Base-by-base conservation (phyloP, 192 early-diverging fungal species). In the Umbelopsis sp. region DNA sequence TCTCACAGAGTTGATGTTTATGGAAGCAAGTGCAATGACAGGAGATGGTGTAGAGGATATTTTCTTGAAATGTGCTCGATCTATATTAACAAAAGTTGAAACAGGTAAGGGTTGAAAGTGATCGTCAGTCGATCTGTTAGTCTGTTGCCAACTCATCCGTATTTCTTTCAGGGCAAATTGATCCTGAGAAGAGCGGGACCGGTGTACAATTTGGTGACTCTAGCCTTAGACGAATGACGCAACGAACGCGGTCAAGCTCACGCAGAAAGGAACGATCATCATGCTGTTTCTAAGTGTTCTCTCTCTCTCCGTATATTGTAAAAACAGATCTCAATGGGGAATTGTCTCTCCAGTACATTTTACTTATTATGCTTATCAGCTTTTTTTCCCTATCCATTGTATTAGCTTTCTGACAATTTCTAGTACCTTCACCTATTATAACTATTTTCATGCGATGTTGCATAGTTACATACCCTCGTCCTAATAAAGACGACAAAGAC, bases 11-110 rank as follows among this genome's bases (percentile, higher is more conserved):
- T 80, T 85, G 79, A 80, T 86, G 76, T 87, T 86, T 65, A 69
- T 87, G 66, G 86, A 87, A 70, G 84, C 86, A 45, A 84, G 82
- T 58, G 86, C 86, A 46, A 76, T 84, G 65, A 83, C 85, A n/a
- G 85, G 80, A 6, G 80, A 85, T 66, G 86, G 86, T 11, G 86
- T 87, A 47, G 82, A 85, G 46, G 86, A 87, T 37, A 77, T 80
- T 18, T 87, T 87, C 66, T 71, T 85, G 16, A 85, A 85, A 35
- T 85, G 80, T 64, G 83, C 80, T 41, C 49, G 83, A 49, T 77
- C 83, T 37, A 82, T 85, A 77, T 74, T 85, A 46, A 82, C 80
- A 11, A 85, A 85, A 55, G 80, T 85, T 45, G 83, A 85, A 52
- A 85, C 83, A 50, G 83, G 83, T 75, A 78, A 65, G 16, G 20